Evolutionary conservation across 495 filamentous ascomycete genomes (phyloP).

Genomic region (Penicillium crystallinum): DNA sequence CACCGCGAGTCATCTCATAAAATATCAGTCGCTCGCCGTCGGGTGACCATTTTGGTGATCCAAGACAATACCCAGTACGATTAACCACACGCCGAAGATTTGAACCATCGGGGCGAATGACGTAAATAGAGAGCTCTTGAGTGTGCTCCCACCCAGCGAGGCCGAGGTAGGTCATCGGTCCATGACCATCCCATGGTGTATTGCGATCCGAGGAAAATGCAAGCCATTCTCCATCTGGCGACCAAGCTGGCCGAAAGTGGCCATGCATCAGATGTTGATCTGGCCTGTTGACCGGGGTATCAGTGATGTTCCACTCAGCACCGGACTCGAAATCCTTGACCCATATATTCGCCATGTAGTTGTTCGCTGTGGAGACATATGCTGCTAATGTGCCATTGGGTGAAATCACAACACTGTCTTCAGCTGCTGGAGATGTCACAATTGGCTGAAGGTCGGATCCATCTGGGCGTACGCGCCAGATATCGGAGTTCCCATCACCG

Average conservation of each 20-base stretch:
- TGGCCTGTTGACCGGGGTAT: constrained; percentile 5
- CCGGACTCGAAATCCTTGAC: constrained; percentile 22
- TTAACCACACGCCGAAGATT: constrained; percentile 19
- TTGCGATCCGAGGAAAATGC: constrained; percentile 23
- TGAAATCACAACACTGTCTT: constrained; percentile 24
- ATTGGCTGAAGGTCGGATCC: constrained; percentile 22
- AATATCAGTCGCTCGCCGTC: constrained; percentile 25
- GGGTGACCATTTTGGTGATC: constrained; percentile 26
- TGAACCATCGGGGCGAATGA: constrained; percentile 22
- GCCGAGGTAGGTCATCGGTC: constrained; percentile 13
- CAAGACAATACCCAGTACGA: constrained; percentile 15
- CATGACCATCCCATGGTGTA: constrained; percentile 23
- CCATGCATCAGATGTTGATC: constrained; percentile 10
- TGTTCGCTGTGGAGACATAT: constrained; percentile 25
- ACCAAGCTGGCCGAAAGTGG: constrained; percentile 30
- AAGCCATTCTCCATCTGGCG: constrained; percentile 24
- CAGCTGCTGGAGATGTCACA: constrained; percentile 15
- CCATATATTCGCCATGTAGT: constrained; percentile 25
- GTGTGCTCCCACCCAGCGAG: constrained; percentile 28
- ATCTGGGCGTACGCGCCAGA: constrained; percentile 24
- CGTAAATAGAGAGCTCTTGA: constrained; percentile 28
- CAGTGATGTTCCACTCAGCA: constrained; percentile 23
- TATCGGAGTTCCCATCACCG: constrained; percentile 29
- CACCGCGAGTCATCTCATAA: constrained; percentile 26
- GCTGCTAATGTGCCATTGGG: constrained; percentile 23